Base-by-base conservation (phyloP, 306 rosid genomes). In the Cicer pinnatifidum region DNA sequence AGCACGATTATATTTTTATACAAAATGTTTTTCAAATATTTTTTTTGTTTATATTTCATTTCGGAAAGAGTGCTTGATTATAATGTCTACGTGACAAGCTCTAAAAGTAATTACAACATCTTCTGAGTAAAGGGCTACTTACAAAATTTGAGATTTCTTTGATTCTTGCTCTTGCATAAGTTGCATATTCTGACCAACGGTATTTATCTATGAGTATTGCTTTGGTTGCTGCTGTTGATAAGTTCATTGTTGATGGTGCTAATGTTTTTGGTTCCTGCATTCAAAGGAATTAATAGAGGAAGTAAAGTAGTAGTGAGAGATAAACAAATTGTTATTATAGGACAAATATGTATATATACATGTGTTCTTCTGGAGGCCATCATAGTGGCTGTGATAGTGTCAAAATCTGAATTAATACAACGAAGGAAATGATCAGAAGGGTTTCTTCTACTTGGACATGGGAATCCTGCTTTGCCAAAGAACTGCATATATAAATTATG, bases 391-490 rank as follows among this genome's bases (percentile, higher is more conserved):
- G 87, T 85, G 73, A 88, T 85, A 62, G 72, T 69, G 70, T 94
- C 98, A 7, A 94, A 94, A 73, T 90, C 98, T 20, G 98, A 90
- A 81, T 94, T 94, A 7, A 91, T 87, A 57, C 95, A 91, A 15
- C 96, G 91, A 16, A 94, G 94, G 85, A 91, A 91, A 80, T 94
- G 98, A 86, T 94, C 98, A 1, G 97, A 88, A 78, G 98, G 98
- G 75, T 89, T 94, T 87, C 96, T 83, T 83, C 84, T 84, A 76
- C 88, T 88, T 35, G 97, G 97, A 80, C 98, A 94, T 16, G 97
- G 97, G 78, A 94, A 86, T 83, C 94, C 98, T 0, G 92, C 90
- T 79, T 72, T 79, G 59, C 81, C 91, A 82, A 94, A 94, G 88
- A 94, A 91, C 98, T 94, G 91, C 69, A 50, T 0, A 68, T 74